Percentiles rank a stretch among this genome's conserved stretches.
Conservation (phyloP, 495 filamentous ascomycete species). For the Hamigera avellanea region DNA sequence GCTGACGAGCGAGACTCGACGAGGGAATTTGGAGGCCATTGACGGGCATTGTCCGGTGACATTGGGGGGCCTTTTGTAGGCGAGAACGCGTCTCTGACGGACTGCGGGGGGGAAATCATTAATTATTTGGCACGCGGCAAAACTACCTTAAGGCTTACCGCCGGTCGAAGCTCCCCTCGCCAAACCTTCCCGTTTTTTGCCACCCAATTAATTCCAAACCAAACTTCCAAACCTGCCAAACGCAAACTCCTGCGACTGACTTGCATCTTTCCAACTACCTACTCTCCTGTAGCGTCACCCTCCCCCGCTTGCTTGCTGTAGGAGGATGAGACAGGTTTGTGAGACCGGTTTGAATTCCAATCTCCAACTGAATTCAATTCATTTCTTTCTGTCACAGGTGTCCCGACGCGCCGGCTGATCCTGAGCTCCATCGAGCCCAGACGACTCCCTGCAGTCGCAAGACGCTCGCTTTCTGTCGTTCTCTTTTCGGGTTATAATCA, state of each 20-base stretch:
- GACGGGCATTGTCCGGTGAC: conserved; percentile 1
- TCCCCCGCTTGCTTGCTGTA: conserved; percentile 20
- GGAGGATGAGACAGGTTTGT: conserved; percentile 35
- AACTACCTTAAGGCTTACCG: conserved; percentile 7
- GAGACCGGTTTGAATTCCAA: conserved; percentile 16
- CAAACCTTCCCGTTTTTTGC: conserved; percentile 27
- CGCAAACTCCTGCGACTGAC: conserved; percentile 10
- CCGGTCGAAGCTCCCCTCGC: conserved; percentile 7
- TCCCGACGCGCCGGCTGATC: conserved; percentile 22
- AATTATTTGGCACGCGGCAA: background rate
- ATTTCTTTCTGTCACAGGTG: conserved; percentile 12
- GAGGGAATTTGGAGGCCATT: conserved; percentile 10
- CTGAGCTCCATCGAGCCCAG: conserved; percentile 24
- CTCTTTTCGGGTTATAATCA: conserved; percentile 7
- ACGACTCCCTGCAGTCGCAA: conserved; percentile 20
- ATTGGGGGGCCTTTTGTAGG: background rate
- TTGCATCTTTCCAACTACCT: conserved; percentile 4
- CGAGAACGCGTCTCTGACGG: too few relatives aligned
- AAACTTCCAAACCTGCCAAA: background rate
- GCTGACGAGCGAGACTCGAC: conserved; percentile 1
- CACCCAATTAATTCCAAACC: conserved; percentile 26
- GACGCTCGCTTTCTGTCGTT: conserved; percentile 9
- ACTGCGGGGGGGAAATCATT: too few relatives aligned
- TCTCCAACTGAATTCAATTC: conserved; percentile 9
- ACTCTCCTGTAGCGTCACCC: conserved; percentile 21